Conservation (phyloP, 805 yeast species). For the Ogataea trehaloabstinens region DNA sequence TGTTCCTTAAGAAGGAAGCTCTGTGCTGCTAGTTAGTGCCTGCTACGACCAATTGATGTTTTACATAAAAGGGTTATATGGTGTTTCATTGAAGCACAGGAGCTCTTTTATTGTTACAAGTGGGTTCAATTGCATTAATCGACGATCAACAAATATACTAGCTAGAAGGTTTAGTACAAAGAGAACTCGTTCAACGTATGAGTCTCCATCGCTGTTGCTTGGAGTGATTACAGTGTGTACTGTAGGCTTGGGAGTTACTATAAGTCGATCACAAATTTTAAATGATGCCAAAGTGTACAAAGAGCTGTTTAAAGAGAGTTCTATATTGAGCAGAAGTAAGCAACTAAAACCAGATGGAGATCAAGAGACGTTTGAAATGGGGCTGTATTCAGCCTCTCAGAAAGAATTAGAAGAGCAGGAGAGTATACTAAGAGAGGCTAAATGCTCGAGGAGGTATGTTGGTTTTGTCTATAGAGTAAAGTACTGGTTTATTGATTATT, state of each 20-base stretch:
- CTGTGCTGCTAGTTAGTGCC: too few species aligned
- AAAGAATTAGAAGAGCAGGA: slow-evolving; percentile 46
- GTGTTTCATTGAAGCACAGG: too few species aligned
- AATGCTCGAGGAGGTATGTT: slow-evolving; percentile 14
- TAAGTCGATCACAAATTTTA: slow-evolving; percentile 6
- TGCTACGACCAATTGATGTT: too few species aligned
- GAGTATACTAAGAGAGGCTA: slow-evolving; percentile 31
- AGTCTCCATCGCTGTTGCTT: slow-evolving; percentile 1
- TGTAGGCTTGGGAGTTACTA: slow-evolving; percentile 4
- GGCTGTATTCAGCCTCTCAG: slow-evolving; percentile 60
- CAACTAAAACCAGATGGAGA: slow-evolving; percentile 42
- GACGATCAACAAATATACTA: too few species aligned
- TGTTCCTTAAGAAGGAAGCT: too few species aligned
- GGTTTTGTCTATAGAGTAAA: slow-evolving; percentile 39
- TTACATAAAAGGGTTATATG: too few species aligned
- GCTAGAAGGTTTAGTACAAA: neutral
- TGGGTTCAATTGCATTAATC: too few species aligned
- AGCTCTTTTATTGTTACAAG: too few species aligned
- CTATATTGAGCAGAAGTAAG: slow-evolving; percentile 28
- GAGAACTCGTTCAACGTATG: neutral
- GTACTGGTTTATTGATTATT: slow-evolving; percentile 48
- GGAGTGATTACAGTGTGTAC: slow-evolving; percentile 10
- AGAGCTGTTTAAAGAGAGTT: slow-evolving; percentile 15
- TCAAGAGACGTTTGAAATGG: slow-evolving; percentile 70
- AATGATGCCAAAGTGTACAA: slow-evolving; percentile 15